Conservation (phyloP, 1,284 basidiomycete genomes). For the Microbotryum scabiosae region DNA sequence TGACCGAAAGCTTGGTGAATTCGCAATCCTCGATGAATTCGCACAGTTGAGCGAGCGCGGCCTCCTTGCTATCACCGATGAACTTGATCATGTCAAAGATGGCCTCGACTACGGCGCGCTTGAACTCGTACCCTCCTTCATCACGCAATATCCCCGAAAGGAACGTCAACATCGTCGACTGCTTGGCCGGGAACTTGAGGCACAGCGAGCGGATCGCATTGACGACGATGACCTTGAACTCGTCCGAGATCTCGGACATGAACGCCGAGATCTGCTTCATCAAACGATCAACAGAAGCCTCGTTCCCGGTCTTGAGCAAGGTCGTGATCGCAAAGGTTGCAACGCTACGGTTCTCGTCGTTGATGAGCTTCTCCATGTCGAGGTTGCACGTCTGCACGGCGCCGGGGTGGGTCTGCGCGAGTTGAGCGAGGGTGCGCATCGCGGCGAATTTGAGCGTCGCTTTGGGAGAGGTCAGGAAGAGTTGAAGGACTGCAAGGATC, state of each 20-base stretch:
- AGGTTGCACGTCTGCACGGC: constrained; percentile 91
- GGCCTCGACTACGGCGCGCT: constrained; percentile 96
- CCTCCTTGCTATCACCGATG: constrained; percentile 89
- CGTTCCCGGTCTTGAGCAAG: constrained; percentile 97
- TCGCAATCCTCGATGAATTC: constrained; percentile 99
- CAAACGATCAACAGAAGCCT: constrained; percentile 94
- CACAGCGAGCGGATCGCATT: constrained; percentile 96
- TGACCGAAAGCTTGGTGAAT: constrained; percentile 96
- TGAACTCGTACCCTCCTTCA: constrained; percentile 99
- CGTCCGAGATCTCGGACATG: constrained; percentile 99
- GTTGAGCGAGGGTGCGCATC: constrained; percentile 83
- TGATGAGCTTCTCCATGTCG: constrained; percentile 95
- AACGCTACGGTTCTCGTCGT: constrained; percentile 90
- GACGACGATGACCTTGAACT: constrained; percentile 99
- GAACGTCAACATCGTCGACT: constrained; percentile 90
- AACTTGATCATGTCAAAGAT: constrained; percentile 99
- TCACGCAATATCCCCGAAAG: constrained; percentile 87
- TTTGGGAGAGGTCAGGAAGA: constrained; percentile 89
- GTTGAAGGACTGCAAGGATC: constrained; percentile 60
- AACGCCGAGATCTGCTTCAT: constrained; percentile 99
- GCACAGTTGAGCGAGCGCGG: constrained; percentile 92
- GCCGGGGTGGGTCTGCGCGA: constrained; percentile 71
- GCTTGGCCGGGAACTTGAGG: constrained; percentile 97
- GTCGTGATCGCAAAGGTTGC: constrained; percentile 99
- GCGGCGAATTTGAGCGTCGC: constrained; percentile 94